Conservation (phyloP, 2,329 filamentous ascomycete genomes). For the Whalleya microplaca region DNA sequence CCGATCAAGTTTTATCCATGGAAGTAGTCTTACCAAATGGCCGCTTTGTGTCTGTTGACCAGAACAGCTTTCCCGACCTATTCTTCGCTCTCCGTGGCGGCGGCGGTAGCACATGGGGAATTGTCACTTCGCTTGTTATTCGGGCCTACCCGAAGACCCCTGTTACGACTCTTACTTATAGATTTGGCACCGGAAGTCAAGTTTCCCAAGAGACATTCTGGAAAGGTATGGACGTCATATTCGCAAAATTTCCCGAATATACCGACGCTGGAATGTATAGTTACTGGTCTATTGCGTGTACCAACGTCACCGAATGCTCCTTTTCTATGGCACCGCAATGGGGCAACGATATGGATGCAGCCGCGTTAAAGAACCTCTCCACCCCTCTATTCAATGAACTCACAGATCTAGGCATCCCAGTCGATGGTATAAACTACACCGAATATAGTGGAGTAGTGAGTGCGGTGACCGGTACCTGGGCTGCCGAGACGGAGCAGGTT, state of each 20-base stretch:
- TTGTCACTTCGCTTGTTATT: slow-evolving; percentile 45
- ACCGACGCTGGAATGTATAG: slow-evolving; percentile 29
- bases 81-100: slow-evolving; percentile 56
- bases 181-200: slow-evolving; percentile 27
- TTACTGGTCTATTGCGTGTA: slow-evolving; percentile 24
- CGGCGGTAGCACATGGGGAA: slow-evolving; percentile 47
- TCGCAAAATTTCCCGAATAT: slow-evolving; percentile 36
- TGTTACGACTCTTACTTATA: slow-evolving; percentile 39
- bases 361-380: slow-evolving; percentile 10
- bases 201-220: slow-evolving; percentile 33
- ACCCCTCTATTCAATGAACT: slow-evolving; percentile 22
- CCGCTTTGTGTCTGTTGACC: slow-evolving; percentile 44
- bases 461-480: slow-evolving; percentile 24
- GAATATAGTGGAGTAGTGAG: slow-evolving; percentile 19
- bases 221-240: slow-evolving; percentile 38
- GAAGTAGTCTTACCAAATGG: slow-evolving; percentile 52
- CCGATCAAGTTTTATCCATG: slow-evolving; percentile 54
- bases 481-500: slow-evolving; percentile 19
- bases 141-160: slow-evolving; percentile 40
- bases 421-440: slow-evolving; percentile 14
- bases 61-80: slow-evolving; percentile 48
- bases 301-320: slow-evolving; percentile 12
- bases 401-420: slow-evolving; percentile 9
- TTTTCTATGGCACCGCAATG: slow-evolving; percentile 25
- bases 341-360: slow-evolving; percentile 20